Evolutionary conservation across 2,329 filamentous ascomycete genomes (phyloP).

Genomic region (Tolypocladium tundrense): DNA sequence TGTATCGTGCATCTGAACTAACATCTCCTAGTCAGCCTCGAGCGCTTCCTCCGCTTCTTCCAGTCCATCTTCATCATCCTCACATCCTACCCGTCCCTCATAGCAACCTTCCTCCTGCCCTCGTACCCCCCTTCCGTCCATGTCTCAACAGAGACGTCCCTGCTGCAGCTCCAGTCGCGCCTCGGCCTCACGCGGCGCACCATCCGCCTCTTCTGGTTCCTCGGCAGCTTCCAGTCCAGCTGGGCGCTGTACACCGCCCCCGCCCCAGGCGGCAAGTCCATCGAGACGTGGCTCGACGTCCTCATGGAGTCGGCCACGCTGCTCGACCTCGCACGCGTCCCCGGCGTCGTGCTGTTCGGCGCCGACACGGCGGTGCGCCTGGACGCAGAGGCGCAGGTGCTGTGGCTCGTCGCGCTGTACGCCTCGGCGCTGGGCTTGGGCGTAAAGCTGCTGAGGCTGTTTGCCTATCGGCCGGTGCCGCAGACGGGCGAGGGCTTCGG

Average conservation of each 20-base stretch:
- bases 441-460: constrained; percentile 28
- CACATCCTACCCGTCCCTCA: constrained; percentile 30
- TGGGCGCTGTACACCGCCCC: constrained; percentile 27
- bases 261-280: constrained; percentile 11
- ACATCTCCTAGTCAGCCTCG: constrained; percentile 40
- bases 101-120: constrained; percentile 20
- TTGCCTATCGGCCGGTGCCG: constrained; percentile 25
- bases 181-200: constrained; percentile 46
- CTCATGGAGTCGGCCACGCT: constrained; percentile 56
- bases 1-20: neutral
- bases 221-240: constrained; percentile 47
- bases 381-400: constrained; percentile 51
- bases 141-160: constrained; percentile 19
- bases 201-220: constrained; percentile 59
- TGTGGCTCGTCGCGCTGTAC: constrained; percentile 57
- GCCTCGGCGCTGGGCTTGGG: constrained; percentile 36
- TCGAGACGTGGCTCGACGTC: constrained; percentile 41
- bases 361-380: constrained; percentile 34
- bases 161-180: constrained; percentile 25
- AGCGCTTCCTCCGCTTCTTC: constrained; percentile 48
- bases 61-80: constrained; percentile 42
- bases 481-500: constrained; percentile 16
- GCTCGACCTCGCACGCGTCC: constrained; percentile 36
- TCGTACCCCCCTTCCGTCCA: constrained; percentile 11
- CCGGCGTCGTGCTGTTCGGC: constrained; percentile 41